Conservation (phyloP, 164 flowering plant species). For the Chloranthus sessilifolius region DNA sequence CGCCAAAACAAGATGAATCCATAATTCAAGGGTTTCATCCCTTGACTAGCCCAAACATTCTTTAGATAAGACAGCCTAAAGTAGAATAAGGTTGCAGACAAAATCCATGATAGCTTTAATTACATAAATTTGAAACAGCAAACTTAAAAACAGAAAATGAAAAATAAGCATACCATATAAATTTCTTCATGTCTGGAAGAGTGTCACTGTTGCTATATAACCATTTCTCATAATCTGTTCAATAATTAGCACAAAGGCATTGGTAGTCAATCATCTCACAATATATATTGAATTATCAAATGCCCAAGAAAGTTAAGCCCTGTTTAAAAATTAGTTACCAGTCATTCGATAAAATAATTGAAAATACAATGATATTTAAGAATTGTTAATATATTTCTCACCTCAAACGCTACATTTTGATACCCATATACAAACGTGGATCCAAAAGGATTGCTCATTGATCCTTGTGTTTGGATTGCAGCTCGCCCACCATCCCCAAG, state of each 20-base stretch:
- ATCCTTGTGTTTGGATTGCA: constrained; percentile 94
- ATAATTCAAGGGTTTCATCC: too few species aligned
- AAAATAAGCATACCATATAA: constrained; percentile 12
- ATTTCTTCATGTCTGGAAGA: constrained; percentile 59
- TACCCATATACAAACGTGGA: constrained; percentile 94
- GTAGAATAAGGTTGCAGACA: too few species aligned
- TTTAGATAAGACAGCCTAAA: too few species aligned
- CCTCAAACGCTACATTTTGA: constrained; percentile 95
- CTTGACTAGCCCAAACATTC: too few species aligned
- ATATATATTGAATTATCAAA: not conserved
- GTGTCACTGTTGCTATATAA: constrained; percentile 87
- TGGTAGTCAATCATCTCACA: not conserved
- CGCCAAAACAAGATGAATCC: too few species aligned
- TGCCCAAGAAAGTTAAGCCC: not conserved
- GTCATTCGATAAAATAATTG: not conserved
- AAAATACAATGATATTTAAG: not conserved
- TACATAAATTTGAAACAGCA: too few species aligned
- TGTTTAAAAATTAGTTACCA: not conserved
- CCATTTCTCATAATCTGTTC: constrained; percentile 93
- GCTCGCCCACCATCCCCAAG: constrained; percentile 96
- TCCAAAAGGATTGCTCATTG: constrained; percentile 91
- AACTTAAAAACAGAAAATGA: too few species aligned
- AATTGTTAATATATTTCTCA: constrained; percentile 19
- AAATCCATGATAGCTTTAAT: too few species aligned
- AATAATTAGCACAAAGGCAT: constrained; percentile 6